Evolutionary conservation across 169 alveolate species (phyloP).

Genomic region (Plasmodium fragile): DNA sequence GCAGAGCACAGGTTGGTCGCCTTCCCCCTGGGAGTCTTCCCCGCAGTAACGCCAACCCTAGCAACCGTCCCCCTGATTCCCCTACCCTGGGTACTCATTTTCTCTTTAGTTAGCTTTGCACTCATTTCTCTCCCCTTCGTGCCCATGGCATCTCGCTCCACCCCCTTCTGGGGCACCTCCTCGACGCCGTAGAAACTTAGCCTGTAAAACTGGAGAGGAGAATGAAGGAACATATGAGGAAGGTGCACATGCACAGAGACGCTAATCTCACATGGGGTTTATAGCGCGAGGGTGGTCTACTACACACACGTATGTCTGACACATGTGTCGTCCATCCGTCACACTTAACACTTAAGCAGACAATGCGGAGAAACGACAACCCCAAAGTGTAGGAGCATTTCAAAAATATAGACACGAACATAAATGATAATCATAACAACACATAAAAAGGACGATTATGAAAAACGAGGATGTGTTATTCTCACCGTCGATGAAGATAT

Average conservation of each 20-base stretch:
- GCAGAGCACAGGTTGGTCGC: neutral
- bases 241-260: neutral
- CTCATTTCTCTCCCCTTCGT: neutral
- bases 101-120: neutral
- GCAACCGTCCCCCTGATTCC: neutral
- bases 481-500: conserved; percentile 27
- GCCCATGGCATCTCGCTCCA: neutral
- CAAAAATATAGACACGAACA: neutral
- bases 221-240: neutral
- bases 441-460: neutral
- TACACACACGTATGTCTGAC: neutral
- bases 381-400: neutral
- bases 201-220: conserved; percentile 45
- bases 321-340: neutral
- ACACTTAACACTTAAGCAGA: neutral
- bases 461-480: neutral
- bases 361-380: neutral
- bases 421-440: neutral
- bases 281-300: neutral
- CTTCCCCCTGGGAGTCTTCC: neutral
- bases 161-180: conserved; percentile 7
- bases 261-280: neutral
- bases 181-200: conserved; percentile 55
- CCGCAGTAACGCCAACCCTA: neutral
- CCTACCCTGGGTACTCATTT: neutral